Evolutionary conservation across 306 rosid species (phyloP), one percentile per base, ranked within the genome.

Genomic region (Acacia acuminata): DNA sequence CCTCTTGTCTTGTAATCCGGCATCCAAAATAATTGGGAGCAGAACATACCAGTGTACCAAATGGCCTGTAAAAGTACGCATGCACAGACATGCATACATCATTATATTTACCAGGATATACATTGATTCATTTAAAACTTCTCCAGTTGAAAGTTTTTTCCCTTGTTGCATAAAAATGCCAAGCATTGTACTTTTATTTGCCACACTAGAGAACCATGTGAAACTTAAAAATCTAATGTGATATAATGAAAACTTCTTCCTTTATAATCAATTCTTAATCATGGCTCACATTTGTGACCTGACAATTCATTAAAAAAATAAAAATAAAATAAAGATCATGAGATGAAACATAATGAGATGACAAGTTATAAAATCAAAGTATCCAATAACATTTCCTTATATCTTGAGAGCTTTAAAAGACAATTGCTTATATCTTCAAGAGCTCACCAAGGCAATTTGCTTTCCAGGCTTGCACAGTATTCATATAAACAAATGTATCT

Each of bases 381-480:
- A 76, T 51, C 17, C 68, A 74, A 80, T 61, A 74, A 80, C 16
- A 8, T 2, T 24, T 83, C 71, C 77, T 55, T 40, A 45, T 73
- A 72, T 48, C 55, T 48, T 48, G 4, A 48, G 55, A 48, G 55
- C 19, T 48, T 15, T 15, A 48, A 48, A 48, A 48, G n/a, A 77
- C 38, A 9, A n/a, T 24, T 83, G 66, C 80, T 56, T 48, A 66
- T 67, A 66, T 61, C 73, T 51, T 47, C 8, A 15, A 27, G 69
- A 83, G 74, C 81, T 47, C 77, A 72, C 42, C n/a, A 34, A 74
- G 64, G 48, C 24, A 83, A 44, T 20, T 63, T 22, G 47, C 71
- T 82, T 81, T 53, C 45, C 51, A 73, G 58, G 45, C 77, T 66
- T 77, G 83, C 51, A 73, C 65, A 42, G 50, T 58, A 48, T 67